Percentiles rank a stretch among this genome's conserved stretches.
Conservation (phyloP, 352 stramenopile species). For the Globisporangium nunn region DNA sequence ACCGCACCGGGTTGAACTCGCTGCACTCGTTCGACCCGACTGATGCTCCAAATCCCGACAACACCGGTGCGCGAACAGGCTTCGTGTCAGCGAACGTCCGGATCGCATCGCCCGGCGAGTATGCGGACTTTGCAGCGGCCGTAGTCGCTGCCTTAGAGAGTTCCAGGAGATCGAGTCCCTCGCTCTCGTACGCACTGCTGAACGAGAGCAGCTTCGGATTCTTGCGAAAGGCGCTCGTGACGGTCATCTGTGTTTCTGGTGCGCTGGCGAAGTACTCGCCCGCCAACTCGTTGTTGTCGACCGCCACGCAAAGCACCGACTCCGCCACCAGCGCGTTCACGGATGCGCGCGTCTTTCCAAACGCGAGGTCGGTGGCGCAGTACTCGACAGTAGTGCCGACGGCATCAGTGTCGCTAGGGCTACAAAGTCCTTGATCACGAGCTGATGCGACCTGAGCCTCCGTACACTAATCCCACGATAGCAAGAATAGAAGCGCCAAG, state of each 20-base stretch:
- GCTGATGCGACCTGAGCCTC: slow-evolving; percentile 15
- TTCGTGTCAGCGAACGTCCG: slow-evolving; percentile 15
- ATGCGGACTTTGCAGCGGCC: slow-evolving; percentile 4
- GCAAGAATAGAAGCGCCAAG: background rate
- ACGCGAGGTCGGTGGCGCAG: slow-evolving; percentile 29
- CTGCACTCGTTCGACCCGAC: slow-evolving; percentile 24
- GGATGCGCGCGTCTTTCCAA: slow-evolving; percentile 13
- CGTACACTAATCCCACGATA: slow-evolving; percentile 18
- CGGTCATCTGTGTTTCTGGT: slow-evolving; percentile 23
- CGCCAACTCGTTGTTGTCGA: slow-evolving; percentile 43
- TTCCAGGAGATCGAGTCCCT: background rate
- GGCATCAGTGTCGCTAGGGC: background rate
- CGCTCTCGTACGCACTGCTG: background rate
- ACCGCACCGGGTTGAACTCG: slow-evolving; percentile 18
- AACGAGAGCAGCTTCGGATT: slow-evolving; percentile 34
- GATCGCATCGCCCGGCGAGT: slow-evolving; percentile 27
- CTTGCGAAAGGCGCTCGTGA: slow-evolving; percentile 26
- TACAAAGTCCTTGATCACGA: slow-evolving; percentile 18
- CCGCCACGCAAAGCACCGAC: slow-evolving; percentile 37
- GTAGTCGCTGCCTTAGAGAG: background rate
- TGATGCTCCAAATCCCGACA: slow-evolving; percentile 14
- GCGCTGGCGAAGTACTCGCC: slow-evolving; percentile 25
- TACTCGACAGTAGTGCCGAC: slow-evolving; percentile 23
- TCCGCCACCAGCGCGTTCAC: slow-evolving; percentile 31
- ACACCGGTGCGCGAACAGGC: slow-evolving; percentile 11